phyloP scores from a whole-genome alignment of 805 yeast genomes.

The Torulaspora gathmanii region DNA sequence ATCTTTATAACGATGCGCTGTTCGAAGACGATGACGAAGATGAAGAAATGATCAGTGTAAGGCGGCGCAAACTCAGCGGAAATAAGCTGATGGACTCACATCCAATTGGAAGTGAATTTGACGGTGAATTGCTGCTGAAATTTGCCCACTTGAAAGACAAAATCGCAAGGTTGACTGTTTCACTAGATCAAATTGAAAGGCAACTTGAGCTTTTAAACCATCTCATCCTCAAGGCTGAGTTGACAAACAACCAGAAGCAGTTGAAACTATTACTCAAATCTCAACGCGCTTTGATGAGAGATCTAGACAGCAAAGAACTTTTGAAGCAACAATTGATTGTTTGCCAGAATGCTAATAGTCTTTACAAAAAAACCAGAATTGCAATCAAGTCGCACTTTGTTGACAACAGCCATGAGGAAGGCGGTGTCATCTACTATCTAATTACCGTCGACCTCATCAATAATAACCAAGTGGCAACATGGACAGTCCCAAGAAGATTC shows the following conservation, averaged over 20 bases:
- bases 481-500: slow-evolving; percentile 88
- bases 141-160: slow-evolving; percentile 50
- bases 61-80: slow-evolving; percentile 2
- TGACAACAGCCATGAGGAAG: slow-evolving; percentile 41
- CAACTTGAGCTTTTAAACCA: slow-evolving; percentile 65
- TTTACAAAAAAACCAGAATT: slow-evolving; percentile 61
- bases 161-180: slow-evolving; percentile 52
- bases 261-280: slow-evolving; percentile 66
- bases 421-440: slow-evolving; percentile 63
- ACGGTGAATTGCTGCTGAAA: neutral
- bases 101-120: slow-evolving; percentile 17
- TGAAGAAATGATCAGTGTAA: neutral
- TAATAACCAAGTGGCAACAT: slow-evolving; percentile 58
- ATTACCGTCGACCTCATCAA: slow-evolving; percentile 64
- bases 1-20: slow-evolving; percentile 1
- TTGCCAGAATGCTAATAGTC: slow-evolving; percentile 74
- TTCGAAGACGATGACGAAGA: slow-evolving; percentile 15
- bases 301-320: slow-evolving; percentile 66
- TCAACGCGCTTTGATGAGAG: slow-evolving; percentile 58
- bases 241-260: slow-evolving; percentile 72
- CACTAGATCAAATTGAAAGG: slow-evolving; percentile 52
- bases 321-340: slow-evolving; percentile 76
- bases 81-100: slow-evolving; percentile 24
- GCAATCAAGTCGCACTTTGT: slow-evolving; percentile 47
- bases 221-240: slow-evolving; percentile 71